Conservation (phyloP, 2,329 filamentous ascomycete species). For the Ploettnerulaceae sp. region DNA sequence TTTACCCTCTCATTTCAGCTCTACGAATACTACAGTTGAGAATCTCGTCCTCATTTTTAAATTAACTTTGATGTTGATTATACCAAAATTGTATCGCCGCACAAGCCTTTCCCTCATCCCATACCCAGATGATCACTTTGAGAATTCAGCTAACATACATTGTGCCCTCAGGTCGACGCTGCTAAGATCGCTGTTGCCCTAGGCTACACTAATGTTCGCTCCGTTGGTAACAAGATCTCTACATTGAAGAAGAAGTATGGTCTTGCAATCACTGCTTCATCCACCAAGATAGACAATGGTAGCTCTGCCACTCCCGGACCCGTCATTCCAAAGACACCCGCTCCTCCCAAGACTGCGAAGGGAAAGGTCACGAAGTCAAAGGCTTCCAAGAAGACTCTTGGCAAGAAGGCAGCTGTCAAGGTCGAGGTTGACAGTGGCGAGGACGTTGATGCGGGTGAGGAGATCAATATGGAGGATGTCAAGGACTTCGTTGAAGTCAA, state of each 20-base stretch:
- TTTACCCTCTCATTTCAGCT: neutral
- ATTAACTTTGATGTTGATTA: neutral
- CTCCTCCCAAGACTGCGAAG: slow-evolving; percentile 3
- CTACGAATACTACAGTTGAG: neutral
- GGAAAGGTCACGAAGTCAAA: slow-evolving; percentile 26
- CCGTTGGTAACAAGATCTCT: slow-evolving; percentile 25
- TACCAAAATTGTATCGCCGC: too few species aligned
- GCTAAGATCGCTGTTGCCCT: slow-evolving; percentile 20
- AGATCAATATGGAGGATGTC: neutral
- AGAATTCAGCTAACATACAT: neutral
- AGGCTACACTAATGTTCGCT: slow-evolving; percentile 22
- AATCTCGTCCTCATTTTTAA: neutral
- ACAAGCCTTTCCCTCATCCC: neutral
- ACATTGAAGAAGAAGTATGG: slow-evolving; percentile 28
- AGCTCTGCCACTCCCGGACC: neutral
- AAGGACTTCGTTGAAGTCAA: neutral
- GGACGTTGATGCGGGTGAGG: neutral
- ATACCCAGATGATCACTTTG: neutral
- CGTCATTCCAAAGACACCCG: neutral
- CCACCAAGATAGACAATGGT: neutral
- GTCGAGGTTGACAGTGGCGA: neutral
- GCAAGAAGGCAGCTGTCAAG: slow-evolving; percentile 8
- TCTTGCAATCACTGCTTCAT: slow-evolving; percentile 1
- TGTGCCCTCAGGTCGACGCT: slow-evolving; percentile 21
- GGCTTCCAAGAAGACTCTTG: neutral